Evolutionary conservation across 1,139 yeast species (phyloP).

Genomic region (Taphrina populina): DNA sequence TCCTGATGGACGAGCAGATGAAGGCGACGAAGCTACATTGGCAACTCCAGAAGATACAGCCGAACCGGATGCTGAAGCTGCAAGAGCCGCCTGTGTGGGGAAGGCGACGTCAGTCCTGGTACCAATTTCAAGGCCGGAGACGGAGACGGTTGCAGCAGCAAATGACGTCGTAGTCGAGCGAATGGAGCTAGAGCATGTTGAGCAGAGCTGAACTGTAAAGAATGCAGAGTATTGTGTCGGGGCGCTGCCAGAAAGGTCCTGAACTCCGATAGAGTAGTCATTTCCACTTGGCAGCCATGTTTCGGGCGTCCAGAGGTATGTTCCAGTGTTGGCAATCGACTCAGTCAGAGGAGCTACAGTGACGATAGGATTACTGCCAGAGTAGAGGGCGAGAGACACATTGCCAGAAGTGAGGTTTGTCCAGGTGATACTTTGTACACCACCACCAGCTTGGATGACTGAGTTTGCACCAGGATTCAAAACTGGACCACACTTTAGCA

Average conservation of each 20-base stretch:
- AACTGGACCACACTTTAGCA: slow-evolving; percentile 5
- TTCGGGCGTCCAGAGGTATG: slow-evolving; percentile 34
- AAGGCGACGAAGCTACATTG: slow-evolving; percentile 1
- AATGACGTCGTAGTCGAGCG: slow-evolving; percentile 30
- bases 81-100: slow-evolving; percentile 14
- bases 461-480: slow-evolving; percentile 35
- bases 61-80: slow-evolving; percentile 26
- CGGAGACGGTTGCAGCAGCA: slow-evolving; percentile 33
- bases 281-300: slow-evolving; percentile 34
- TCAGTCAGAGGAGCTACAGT: slow-evolving; percentile 30
- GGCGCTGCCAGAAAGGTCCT: slow-evolving; percentile 21
- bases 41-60: slow-evolving; percentile 9
- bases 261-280: slow-evolving; percentile 31
- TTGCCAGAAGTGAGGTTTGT: slow-evolving; percentile 26
- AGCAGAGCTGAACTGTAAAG: slow-evolving; percentile 35
- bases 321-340: slow-evolving; percentile 32
- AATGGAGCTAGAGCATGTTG: slow-evolving; percentile 34
- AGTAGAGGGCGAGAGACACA: slow-evolving; percentile 33
- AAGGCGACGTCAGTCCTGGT: slow-evolving; percentile 17
- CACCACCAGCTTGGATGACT: slow-evolving; percentile 36
- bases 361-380: slow-evolving; percentile 27
- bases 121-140: slow-evolving; percentile 32
- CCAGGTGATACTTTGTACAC: slow-evolving; percentile 36
- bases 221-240: slow-evolving; percentile 31
- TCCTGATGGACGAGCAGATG: not conserved